Base-by-base conservation (phyloP, 192 early-diverging fungal species). In the Linnemannia schmuckeri region DNA sequence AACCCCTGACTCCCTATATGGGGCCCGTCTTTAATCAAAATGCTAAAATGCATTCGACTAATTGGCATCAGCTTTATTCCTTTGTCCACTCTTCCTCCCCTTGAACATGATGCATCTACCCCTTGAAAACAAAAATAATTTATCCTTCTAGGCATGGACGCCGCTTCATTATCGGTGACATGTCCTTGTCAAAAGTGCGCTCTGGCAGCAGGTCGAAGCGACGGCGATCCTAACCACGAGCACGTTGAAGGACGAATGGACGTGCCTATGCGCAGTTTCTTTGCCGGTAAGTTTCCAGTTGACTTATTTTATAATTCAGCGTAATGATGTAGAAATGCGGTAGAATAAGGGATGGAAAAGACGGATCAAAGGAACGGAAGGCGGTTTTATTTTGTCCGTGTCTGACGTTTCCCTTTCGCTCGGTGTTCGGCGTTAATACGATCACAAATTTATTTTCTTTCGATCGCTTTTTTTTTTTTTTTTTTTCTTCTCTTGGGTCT, bases 221-320 rank as follows among this genome's bases (percentile, higher is more conserved):
- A 80, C 47, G 83, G 83, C n/a, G 75, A 86, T 33, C 83, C 83
- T 0, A 69, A 80, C 75, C 83, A 86, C 33, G 83, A 86, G 33
- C 83, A 86, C 55, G 83, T 86, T 20, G 83, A 86, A 33, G 83
- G 83, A 13, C 83, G 83, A 17, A 86, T 86, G 83, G 83, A 86
- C 37, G 83, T 86, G 7, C 83, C 83, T 12, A 86, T 86, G 83
- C 52, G 83, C 35, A 86, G 78, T 12, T 86, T 86, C 71, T 86
- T 86, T 41, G 70, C 83, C 55, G 83, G 83, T 86, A 74, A 72
- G 54, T 30, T 17, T 12, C 4, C 35, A 41, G 2, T 20, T 15
- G 54, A 63, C 40, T 63, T 3, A 0, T n/a, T 15, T n/a, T 27
- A 8, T 24, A 24, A 2, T 61, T 66, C 0, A 63, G 9, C 27